Conservation (phyloP, 2,329 filamentous ascomycete genomes). For the Penicillium sp. region DNA sequence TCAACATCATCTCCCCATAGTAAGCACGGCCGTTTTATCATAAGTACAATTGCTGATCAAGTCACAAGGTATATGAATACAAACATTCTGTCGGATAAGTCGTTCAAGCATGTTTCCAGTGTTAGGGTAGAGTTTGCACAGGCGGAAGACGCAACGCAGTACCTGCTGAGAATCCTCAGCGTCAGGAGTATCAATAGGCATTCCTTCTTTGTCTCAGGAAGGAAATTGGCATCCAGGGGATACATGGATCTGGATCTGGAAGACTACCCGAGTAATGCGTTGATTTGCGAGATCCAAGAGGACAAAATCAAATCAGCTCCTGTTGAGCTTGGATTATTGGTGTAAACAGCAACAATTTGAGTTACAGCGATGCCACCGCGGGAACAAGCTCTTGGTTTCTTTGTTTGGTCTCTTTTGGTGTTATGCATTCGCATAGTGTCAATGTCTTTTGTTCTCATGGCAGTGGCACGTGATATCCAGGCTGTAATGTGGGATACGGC, state of each 20-base stretch:
- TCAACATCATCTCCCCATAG: constrained; percentile 40
- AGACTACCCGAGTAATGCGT: background rate
- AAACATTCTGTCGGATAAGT: constrained; percentile 28
- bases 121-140: constrained; percentile 27
- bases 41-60: background rate
- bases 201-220: constrained; percentile 35
- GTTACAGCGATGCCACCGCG: background rate
- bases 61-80: constrained; percentile 33
- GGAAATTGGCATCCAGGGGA: constrained; percentile 30
- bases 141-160: constrained; percentile 22
- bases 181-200: constrained; percentile 27
- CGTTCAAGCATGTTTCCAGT: constrained; percentile 22
- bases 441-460: background rate
- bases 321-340: constrained; percentile 2
- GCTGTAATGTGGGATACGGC: background rate
- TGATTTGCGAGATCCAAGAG: constrained; percentile 1
- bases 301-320: constrained; percentile 5
- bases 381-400: background rate
- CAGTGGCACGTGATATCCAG: background rate
- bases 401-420: background rate
- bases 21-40: constrained; percentile 7
- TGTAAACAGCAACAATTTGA: background rate
- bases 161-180: constrained; percentile 25
- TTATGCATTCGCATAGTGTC: background rate
- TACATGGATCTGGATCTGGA: constrained; percentile 25